A percentile compares a stretch with the other conserved stretches of the same genome.
Conservation (phyloP, 2,329 filamentous ascomycete genomes). For the Colletotrichum horii region DNA sequence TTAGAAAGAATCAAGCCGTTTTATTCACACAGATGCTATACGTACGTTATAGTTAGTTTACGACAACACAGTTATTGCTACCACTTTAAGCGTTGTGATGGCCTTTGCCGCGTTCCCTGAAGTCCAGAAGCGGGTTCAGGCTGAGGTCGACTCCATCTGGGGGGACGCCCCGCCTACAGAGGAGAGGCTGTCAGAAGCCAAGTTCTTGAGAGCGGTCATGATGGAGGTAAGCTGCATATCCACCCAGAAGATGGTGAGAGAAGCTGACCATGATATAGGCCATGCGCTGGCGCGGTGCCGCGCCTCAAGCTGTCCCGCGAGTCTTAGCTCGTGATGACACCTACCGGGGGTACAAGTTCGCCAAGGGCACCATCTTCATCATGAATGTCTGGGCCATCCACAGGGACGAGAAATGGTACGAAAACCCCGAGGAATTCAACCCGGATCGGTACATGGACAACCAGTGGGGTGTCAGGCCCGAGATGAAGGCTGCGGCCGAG, state of each 20-base stretch:
- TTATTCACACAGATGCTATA: no score
- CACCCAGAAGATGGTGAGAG: neutral
- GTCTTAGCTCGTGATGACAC: slow-evolving; percentile 51
- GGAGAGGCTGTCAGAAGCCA: slow-evolving; percentile 26
- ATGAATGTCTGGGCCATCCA: slow-evolving; percentile 36
- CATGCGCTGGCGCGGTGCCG: slow-evolving; percentile 43
- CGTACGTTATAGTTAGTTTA: no score
- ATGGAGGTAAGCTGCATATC: neutral
- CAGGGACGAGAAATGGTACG: slow-evolving; percentile 26
- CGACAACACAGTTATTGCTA: neutral
- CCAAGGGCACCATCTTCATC: slow-evolving; percentile 49
- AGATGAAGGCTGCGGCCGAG: neutral
- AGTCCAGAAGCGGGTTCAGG: slow-evolving; percentile 26
- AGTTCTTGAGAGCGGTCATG: slow-evolving; percentile 28
- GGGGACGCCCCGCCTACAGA: slow-evolving; percentile 30
- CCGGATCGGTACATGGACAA: slow-evolving; percentile 30
- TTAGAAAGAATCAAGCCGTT: no score
- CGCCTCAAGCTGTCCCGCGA: slow-evolving; percentile 49
- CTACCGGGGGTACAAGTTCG: slow-evolving; percentile 54
- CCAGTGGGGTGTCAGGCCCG: slow-evolving; percentile 8
- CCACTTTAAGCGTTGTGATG: slow-evolving; percentile 12
- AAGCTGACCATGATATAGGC: slow-evolving; percentile 17
- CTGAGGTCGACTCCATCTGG: slow-evolving; percentile 31
- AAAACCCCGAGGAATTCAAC: slow-evolving; percentile 28
- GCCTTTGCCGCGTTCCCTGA: slow-evolving; percentile 27